Percentiles rank a stretch among this genome's conserved stretches.
Evolutionary conservation across 1,284 basidiomycete genomes (phyloP).

Genomic region (Ustilago vetiveriae): DNA sequence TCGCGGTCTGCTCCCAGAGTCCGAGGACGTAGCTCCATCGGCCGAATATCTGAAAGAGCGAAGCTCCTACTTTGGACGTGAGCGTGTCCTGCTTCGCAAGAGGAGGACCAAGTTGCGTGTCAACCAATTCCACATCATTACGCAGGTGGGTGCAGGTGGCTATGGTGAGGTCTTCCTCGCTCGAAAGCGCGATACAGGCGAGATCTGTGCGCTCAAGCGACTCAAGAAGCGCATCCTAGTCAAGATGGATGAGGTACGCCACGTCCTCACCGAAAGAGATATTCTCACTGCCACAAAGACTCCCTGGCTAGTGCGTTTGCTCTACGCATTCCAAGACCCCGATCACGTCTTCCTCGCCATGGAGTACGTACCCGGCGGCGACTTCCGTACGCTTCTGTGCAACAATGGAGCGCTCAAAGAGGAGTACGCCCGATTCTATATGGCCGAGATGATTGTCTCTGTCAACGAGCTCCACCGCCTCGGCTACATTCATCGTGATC

Average conservation of each 20-base stretch:
- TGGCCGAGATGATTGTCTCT: conserved; percentile 66
- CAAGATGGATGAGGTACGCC: conserved; percentile 67
- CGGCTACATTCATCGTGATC: conserved; percentile 79
- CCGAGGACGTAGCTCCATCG: conserved; percentile 84
- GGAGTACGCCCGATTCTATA: conserved; percentile 66
- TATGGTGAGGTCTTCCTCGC: conserved; percentile 67
- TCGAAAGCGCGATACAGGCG: conserved; percentile 64
- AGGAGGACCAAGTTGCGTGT: conserved; percentile 63
- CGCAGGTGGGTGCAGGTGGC: conserved; percentile 66
- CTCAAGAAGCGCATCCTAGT: conserved; percentile 65
- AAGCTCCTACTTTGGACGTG: conserved; percentile 56
- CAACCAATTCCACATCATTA: conserved; percentile 67
- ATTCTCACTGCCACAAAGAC: conserved; percentile 66
- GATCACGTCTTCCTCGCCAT: conserved; percentile 66
- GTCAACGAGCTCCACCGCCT: conserved; percentile 65
- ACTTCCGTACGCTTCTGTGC: conserved; percentile 67
- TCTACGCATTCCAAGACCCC: conserved; percentile 66
- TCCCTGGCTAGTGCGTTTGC: conserved; percentile 64
- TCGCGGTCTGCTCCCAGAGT: conserved; percentile 65
- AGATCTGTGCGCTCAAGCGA: conserved; percentile 66
- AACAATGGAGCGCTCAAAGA: conserved; percentile 69
- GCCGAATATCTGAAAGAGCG: conserved; percentile 68
- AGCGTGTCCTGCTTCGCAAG: conserved; percentile 63
- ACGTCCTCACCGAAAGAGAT: conserved; percentile 66
- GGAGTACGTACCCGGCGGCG: conserved; percentile 71